These are phyloP conservation scores for Geotrichum australiense DNA, from an alignment of 1,139 yeast species.

Conservation along the genomic window DNA sequence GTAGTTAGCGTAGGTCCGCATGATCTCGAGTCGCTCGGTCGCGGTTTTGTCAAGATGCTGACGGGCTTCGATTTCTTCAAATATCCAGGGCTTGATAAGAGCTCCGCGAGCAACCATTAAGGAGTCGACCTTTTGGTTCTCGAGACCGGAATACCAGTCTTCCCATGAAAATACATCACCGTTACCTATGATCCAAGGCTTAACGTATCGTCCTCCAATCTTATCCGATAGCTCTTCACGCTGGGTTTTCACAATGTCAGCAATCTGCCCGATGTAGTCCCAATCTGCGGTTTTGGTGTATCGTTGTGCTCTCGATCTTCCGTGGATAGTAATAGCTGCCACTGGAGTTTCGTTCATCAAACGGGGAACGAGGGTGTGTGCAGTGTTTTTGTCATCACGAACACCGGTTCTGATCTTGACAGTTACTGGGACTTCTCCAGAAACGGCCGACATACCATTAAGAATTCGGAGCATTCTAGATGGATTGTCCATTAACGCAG, in stretches of 20 bases:
- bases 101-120: slow-evolving; percentile 99
- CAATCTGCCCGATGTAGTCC: slow-evolving; percentile 78
- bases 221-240: slow-evolving; percentile 40
- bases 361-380: slow-evolving; percentile 63
- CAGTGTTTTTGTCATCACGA: slow-evolving; percentile 78
- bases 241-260: slow-evolving; percentile 54
- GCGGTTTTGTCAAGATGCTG: slow-evolving; percentile 88
- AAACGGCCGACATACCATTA: slow-evolving; percentile 80
- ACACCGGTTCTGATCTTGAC: slow-evolving; percentile 91
- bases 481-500: slow-evolving; percentile 88
- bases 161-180: slow-evolving; percentile 86
- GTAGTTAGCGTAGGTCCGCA: slow-evolving; percentile 60
- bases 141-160: slow-evolving; percentile 81
- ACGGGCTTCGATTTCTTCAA: slow-evolving; percentile 85
- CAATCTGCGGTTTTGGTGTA: slow-evolving; percentile 90
- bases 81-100: slow-evolving; percentile 96
- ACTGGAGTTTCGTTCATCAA: slow-evolving; percentile 71
- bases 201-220: slow-evolving; percentile 33
- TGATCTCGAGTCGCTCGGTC: slow-evolving; percentile 74
- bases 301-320: slow-evolving; percentile 92
- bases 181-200: slow-evolving; percentile 63
- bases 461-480: slow-evolving; percentile 70
- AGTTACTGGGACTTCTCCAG: slow-evolving; percentile 87
- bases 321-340: slow-evolving; percentile 90
- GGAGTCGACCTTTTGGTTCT: slow-evolving; percentile 62